Evolutionary conservation across 495 filamentous ascomycete genomes (phyloP), one percentile per base, ranked within the genome.

Genomic region (Neohortaea acidophila): DNA sequence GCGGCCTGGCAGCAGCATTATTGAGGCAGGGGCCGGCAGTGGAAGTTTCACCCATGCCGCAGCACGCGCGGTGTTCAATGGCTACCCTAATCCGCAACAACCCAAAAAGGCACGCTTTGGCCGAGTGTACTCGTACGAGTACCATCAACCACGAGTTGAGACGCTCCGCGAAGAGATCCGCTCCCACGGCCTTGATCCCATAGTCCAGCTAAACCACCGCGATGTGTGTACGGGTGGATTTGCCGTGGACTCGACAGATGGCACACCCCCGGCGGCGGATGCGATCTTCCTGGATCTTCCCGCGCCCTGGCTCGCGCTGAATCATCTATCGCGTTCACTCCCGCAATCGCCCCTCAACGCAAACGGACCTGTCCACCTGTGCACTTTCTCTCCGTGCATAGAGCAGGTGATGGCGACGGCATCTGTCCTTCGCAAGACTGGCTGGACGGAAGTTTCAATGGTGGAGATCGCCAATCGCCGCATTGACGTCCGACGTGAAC

Each of bases 311-410:
- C 70, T 87, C 8, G 89, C 87, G 5, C 65, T 97, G 28, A 80
- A 74, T 37, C 83, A 93, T 43, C 68, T 97, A 14, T 75, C 78
- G 2, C 77, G 87, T 19, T 33, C 33, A 26, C 44, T 46, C 7
- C 73, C 69, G 61, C 55, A 60, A 17, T 82, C 81, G 0, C 75
- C 84, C 0, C 67, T 97, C 3, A 73, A 84, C 44, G 73, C 80
- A 0, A 63, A 63, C 4, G 60, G 67, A 20, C 60, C 81, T 2
- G 70, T 73, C 14, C 68, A 84, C 43, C 62, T 97, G 43, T 97
- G 89, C 59, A 87, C 86, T 2, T 97, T 97, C 63, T 85, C 79
- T 6, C 89, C 89, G 0, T 97, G 89, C 56, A 85, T 97, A 50
- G 89, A 97, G 59, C 89, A 97, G 58, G 86, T 86, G 7, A 79